phyloP scores from a whole-genome alignment of 148 eudicot genomes.

The Cornus controversa region DNA sequence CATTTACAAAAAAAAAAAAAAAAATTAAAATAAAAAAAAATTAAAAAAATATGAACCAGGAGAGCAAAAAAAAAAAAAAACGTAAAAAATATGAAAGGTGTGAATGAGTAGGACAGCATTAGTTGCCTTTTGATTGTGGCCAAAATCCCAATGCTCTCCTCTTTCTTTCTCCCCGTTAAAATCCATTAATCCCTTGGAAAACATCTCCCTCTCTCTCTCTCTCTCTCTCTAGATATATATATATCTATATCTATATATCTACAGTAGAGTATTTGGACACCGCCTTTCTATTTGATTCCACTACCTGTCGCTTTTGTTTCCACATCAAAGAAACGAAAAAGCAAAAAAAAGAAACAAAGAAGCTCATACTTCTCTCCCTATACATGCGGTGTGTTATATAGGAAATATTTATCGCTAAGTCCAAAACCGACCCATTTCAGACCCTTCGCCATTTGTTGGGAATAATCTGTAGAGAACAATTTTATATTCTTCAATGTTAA shows the following conservation, averaged over 20 bases:
- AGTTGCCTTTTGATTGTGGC: constrained; percentile 15
- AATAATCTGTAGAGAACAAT: neutral
- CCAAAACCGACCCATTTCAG: constrained; percentile 18
- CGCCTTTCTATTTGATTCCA: constrained; percentile 20
- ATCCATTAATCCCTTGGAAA: constrained; percentile 6
- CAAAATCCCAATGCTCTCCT: constrained; percentile 8
- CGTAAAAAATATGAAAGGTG: neutral
- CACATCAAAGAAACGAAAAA: neutral
- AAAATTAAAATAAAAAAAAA: too few species aligned
- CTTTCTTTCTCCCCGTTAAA: constrained; percentile 1
- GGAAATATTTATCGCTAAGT: constrained; percentile 1
- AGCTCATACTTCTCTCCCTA: too few species aligned
- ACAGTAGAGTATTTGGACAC: neutral
- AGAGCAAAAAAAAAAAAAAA: neutral
- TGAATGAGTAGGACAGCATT: constrained; percentile 22
- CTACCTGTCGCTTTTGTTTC: constrained; percentile 20
- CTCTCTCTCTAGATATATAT: constrained; percentile 1
- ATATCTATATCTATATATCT: too few species aligned
- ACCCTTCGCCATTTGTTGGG: neutral
- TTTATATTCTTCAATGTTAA: neutral
- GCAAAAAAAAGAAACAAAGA: neutral
- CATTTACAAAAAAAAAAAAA: too few species aligned
- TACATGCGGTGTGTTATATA: neutral
- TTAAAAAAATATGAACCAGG: too few species aligned
- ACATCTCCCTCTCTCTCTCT: neutral